Base-by-base conservation (phyloP, 306 rosid species). In the Cucumis sativus region DNA sequence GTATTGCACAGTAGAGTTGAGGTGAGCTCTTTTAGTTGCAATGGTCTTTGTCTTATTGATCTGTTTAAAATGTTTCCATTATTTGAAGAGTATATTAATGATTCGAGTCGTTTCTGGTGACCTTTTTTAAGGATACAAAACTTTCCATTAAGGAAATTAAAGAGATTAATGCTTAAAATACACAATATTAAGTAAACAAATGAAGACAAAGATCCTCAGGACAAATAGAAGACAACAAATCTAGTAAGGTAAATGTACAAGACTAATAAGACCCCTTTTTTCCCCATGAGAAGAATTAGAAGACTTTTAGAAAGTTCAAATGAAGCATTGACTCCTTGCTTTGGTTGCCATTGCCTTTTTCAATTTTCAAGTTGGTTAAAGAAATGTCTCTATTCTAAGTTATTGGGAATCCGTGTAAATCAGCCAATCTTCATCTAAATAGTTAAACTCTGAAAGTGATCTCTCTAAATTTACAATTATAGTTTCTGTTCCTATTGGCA, bases 1-100 rank as follows among this genome's bases (percentile, higher is more conserved):
- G 97, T 95, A 79, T 82, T 95, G 87, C 99, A 92, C 82, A 96
- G 97, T 63, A 85, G 99, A 75, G 99, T 95, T 81, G 99, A 95
- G 99, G 99, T 95, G 85, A 66, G 89, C 65, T 86, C 76, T 82
- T 12, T 79, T 63, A 78, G 61, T 30, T 45, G 70, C 77, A 16
- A 59, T 52, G 65, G 40, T 66, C 66, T 72, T 61, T 63, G 71
- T 81, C 43, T 47, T 79, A 45, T 68, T 41, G 35, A 41, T 41
- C 25, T 67, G 74, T 67, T 40, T 40, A 40, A 67, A 67, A 40
- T 67, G 74, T 67, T 66, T 66, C 52, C 49, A n/a, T 40, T 41
- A 67, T 67, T 51, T 15, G 56, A 51, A 51, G 6, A 51, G n/a
- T 14, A 1, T 1, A 51, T 51, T 51, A 51, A 51, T 5, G n/a